Percentiles rank a stretch among this genome's conserved stretches.
Conservation (phyloP, 495 filamentous ascomycete species). For the Aspergillus nidulans region DNA sequence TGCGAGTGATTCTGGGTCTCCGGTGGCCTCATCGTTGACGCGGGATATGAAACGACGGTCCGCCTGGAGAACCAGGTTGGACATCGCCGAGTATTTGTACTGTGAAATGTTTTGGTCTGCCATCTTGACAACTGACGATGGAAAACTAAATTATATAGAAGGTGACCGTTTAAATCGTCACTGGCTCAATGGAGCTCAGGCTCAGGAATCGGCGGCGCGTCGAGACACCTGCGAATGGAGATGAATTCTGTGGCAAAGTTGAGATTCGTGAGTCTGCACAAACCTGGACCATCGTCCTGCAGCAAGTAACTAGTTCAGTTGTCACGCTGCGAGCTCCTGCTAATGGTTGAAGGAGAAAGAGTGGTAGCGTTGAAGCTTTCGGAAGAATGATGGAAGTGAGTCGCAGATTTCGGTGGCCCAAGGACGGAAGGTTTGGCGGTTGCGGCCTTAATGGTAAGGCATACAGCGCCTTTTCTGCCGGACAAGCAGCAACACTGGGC, state of each 20-base stretch:
- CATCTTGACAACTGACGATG: constrained; percentile 52
- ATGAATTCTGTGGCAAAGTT: constrained; percentile 25
- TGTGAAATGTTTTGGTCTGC: constrained; percentile 92
- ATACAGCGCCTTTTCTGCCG: constrained; percentile 10
- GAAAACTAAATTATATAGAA: constrained; percentile 14
- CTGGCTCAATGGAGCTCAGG: constrained; percentile 33
- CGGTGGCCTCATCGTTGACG: constrained; percentile 88
- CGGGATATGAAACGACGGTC: constrained; percentile 93
- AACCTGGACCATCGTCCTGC: constrained; percentile 41
- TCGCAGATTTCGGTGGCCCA: constrained; percentile 42
- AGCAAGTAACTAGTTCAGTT: constrained; percentile 27
- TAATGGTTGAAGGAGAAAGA: constrained; percentile 12
- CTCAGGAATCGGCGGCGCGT: constrained; percentile 30
- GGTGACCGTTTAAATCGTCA: constrained; percentile 23
- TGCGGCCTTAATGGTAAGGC: constrained; percentile 11
- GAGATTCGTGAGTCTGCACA: constrained; percentile 30
- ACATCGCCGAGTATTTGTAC: constrained; percentile 99
- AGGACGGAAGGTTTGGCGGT: constrained; percentile 35
- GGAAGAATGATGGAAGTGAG: constrained; percentile 22
- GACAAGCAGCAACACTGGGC: not conserved
- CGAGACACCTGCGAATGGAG: constrained; percentile 24
- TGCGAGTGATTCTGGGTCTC: constrained; percentile 95
- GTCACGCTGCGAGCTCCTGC: constrained; percentile 30
- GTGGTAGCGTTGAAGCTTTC: constrained; percentile 18
- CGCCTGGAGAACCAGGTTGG: constrained; percentile 99